Evolutionary conservation across 192 early-diverging fungal genomes (phyloP), one percentile per base, ranked within the genome.

Genomic region (Rhizophlyctis rosea): DNA sequence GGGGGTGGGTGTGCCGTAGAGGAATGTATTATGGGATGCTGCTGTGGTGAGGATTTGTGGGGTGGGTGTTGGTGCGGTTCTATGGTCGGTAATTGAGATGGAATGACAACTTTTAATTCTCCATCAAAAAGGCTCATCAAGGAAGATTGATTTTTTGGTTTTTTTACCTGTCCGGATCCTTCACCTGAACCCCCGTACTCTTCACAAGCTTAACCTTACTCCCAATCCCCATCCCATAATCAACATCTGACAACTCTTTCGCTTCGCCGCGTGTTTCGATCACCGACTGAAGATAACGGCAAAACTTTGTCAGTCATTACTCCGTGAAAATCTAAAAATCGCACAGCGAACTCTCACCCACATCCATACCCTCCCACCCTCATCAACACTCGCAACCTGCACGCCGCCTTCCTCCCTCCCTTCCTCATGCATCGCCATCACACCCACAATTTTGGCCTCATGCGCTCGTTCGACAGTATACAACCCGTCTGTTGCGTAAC

Each of bases 161-260:
- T n/a, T n/a, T n/a, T n/a, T n/a, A 62, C 71, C 62, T 51, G 14
- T 68, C 27, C 3, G 34, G 56, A 27, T 18, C 11, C 16, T 51
- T 7, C 16, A 71, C 33, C 39, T 60, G 14, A 30, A 75, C 53
- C 3, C 27, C 30, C 13, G 44, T 60, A 27, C 76, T 66, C 1
- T 58, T 44, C 3, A 75, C 52, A 13, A 79, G 56, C 50, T 57
- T 62, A 0, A 79, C 59, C 36, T 57, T 34, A 34, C 71, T 62
- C 27, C 78, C 78, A 29, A 75, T 60, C 24, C 35, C 59, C 67
- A 77, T 62, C 16, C 78, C 78, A 60, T 50, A 73, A 49, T 80
- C 78, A 3, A 34, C 34, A 39, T 79, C 73, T 27, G 59, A 35
- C 5, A 23, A 49, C 18, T 27, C 34, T 29, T 56, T 59, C 23